Conservation (phyloP, 192 early-diverging fungal genomes). For the Backusella circina region DNA sequence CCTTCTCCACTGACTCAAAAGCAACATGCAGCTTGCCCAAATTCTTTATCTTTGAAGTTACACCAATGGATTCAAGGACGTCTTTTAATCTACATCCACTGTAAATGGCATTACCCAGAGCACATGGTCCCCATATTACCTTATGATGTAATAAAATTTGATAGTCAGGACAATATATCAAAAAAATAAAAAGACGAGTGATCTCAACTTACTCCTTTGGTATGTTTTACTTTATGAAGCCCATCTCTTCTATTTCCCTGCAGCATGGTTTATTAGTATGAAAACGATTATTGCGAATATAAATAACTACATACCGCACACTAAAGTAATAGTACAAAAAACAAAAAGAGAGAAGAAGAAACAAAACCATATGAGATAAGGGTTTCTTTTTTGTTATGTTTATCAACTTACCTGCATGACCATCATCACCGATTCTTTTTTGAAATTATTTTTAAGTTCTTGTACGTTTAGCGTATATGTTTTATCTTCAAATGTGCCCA, state of each 20-base stretch:
- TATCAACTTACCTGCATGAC: conserved; percentile 22
- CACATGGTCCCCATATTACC: conserved; percentile 78
- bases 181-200: background rate
- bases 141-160: background rate
- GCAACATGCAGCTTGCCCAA: conserved; percentile 49
- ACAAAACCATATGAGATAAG: background rate
- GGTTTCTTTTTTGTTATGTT: background rate
- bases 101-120: conserved; percentile 78
- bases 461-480: conserved; percentile 31
- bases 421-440: conserved; percentile 55
- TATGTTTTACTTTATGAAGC: conserved; percentile 68
- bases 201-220: conserved; percentile 55
- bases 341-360: background rate
- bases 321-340: conserved; percentile 45
- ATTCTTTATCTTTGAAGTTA: conserved; percentile 46
- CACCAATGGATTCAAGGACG: conserved; percentile 61
- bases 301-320: conserved; percentile 51
- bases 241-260: conserved; percentile 78
- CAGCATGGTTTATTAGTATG: background rate
- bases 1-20: conserved; percentile 65
- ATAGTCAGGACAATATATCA: background rate
- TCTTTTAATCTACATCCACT: conserved; percentile 74
- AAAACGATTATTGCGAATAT: background rate
- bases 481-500: conserved; percentile 4
- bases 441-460: conserved; percentile 49